Evolutionary conservation across 768 basidiomycete species (phyloP).

Genomic region (Hirschioporus abietinus): DNA sequence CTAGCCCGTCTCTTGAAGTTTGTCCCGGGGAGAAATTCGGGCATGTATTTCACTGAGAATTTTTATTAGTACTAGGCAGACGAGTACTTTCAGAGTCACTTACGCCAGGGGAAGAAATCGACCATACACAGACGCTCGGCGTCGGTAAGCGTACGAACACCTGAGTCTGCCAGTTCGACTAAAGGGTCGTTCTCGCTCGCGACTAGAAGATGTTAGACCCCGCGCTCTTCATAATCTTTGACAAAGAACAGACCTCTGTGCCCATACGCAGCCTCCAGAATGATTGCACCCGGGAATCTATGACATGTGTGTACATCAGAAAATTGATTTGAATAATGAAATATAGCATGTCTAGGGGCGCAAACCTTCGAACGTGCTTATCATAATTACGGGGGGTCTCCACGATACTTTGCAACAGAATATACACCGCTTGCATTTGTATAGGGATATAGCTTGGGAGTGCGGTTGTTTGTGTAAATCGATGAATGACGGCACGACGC

Average conservation of each 20-base stretch:
- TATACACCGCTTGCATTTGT: too few species aligned
- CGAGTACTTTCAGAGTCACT: neutral
- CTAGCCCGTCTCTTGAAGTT: neutral
- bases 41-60: neutral
- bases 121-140: neutral
- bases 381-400: too few species aligned
- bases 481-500: too few species aligned
- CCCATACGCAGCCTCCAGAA: constrained; percentile 1
- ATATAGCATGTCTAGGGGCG: neutral
- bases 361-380: neutral
- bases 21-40: neutral
- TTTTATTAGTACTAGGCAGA: neutral
- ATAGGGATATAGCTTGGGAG: too few species aligned
- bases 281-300: neutral
- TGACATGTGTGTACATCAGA: too few species aligned
- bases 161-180: neutral
- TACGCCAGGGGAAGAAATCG: neutral
- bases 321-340: too few species aligned
- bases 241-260: neutral
- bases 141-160: neutral
- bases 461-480: too few species aligned
- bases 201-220: neutral
- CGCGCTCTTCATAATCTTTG: neutral
- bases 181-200: neutral
- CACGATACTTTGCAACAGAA: too few species aligned